These are phyloP conservation scores for Penicillium occitanis DNA, from an alignment of 2,329 filamentous ascomycete genomes.

Conservation along the genomic window DNA sequence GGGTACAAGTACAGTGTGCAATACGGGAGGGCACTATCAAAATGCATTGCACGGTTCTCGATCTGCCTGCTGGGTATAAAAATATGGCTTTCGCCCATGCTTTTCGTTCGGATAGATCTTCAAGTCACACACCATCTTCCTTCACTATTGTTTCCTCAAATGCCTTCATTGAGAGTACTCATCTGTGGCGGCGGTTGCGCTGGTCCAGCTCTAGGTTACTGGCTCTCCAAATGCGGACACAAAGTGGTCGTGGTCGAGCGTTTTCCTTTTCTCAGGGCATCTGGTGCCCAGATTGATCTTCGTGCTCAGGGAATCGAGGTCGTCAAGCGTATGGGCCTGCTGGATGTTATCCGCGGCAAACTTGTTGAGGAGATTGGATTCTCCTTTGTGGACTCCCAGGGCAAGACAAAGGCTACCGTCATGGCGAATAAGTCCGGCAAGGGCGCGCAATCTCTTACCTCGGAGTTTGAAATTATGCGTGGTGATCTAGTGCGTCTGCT, in stretches of 20 bases:
- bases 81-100: neutral
- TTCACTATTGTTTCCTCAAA: neutral
- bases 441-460: conserved; percentile 50
- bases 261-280: conserved; percentile 42
- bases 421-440: conserved; percentile 42
- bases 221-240: conserved; percentile 44
- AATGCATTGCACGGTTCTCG: neutral
- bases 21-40: neutral
- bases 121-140: neutral
- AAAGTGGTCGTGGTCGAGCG: conserved; percentile 47
- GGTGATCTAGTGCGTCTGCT: conserved; percentile 56
- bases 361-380: conserved; percentile 52
- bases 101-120: neutral
- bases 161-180: conserved; percentile 44
- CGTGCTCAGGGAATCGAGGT: conserved; percentile 53
- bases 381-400: conserved; percentile 45
- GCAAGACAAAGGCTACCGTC: conserved; percentile 43
- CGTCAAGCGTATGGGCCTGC: conserved; percentile 54
- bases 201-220: conserved; percentile 50
- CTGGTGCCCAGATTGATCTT: conserved; percentile 57
- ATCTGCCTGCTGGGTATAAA: neutral
- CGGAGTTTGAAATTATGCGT: conserved; percentile 62
- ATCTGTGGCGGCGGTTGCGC: conserved; percentile 47
- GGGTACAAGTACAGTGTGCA: neutral
- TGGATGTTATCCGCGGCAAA: conserved; percentile 41